Evolutionary conservation across 2,329 filamentous ascomycete genomes (phyloP), one percentile per base, ranked within the genome.

Genomic region (Dactylellina haptotyla): DNA sequence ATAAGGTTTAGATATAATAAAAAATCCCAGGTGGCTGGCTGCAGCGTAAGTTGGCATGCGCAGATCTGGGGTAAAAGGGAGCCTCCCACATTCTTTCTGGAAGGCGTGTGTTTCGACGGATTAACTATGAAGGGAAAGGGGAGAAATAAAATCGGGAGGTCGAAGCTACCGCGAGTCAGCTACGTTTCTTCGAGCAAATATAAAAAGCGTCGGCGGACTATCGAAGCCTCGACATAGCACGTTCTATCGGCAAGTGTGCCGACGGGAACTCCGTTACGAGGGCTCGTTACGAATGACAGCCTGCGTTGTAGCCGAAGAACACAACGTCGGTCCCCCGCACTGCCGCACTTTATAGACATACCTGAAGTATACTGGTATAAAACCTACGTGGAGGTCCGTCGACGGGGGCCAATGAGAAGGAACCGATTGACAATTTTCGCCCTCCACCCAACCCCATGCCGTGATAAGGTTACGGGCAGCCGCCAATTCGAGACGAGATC

Each of bases 401-500:
- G 20, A 30, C 41, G 25, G 39, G 39, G 41, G 46, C 69, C 69
- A 73, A 73, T 73, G 53, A 61, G 26, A 48, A 43, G 12, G 10
- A 8, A 34, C 20, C 51, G 37, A 73, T 73, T 66, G 58, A 53
- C 67, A 72, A 72, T 62, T 25, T 20, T 28, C 12, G 4, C 51
- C 3, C 25, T 14, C 6, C 37, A 41, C 12, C 37, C 14, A 48
- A 48, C 25, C 50, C 25, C 39, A 37, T 56, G 34, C 50, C n/a
- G 26, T 43, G 59, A 72, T 72, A 65, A 65, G 46, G 59, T 59
- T 61, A 46, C 39, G 37, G 41, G 41, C 30, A 63, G 48, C 48
- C 66, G 43, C 53, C 45, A 25, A 30, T 61, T 72, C 53, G 59
- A 72, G 59, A 64, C 66, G 66, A 64, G 50, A n/a, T n/a, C n/a